Conservation (phyloP, 768 basidiomycete genomes). For the Mycena indigotica region DNA sequence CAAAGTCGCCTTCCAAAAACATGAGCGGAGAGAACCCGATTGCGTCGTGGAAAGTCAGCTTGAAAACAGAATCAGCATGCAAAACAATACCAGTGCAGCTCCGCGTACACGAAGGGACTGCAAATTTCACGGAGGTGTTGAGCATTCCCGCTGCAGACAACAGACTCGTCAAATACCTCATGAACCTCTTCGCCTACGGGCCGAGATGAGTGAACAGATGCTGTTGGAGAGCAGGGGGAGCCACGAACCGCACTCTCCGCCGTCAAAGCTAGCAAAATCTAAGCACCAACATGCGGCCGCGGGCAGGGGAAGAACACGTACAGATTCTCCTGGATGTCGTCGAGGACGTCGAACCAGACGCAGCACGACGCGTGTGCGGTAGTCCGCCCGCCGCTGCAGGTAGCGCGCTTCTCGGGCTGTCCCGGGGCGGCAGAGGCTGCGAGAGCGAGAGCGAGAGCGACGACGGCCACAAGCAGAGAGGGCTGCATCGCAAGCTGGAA, state of each 20-base stretch:
- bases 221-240: neutral
- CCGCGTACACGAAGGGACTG: too few relatives aligned
- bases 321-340: slow-evolving; percentile 37
- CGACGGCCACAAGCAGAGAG: slow-evolving; percentile 1
- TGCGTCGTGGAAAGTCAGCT: slow-evolving; percentile 36
- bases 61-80: neutral
- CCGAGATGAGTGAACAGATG: neutral
- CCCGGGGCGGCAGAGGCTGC: neutral
- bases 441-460: slow-evolving; percentile 25
- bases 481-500: too few relatives aligned
- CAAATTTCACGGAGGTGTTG: too few relatives aligned
- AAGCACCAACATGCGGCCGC: neutral
- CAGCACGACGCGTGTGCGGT: slow-evolving; percentile 29
- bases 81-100: too few relatives aligned
- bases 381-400: slow-evolving; percentile 22
- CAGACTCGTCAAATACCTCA: slow-evolving; percentile 22
- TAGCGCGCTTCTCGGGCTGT: slow-evolving; percentile 44
- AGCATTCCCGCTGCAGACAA: too few relatives aligned
- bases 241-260: slow-evolving; percentile 32
- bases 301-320: slow-evolving; percentile 4
- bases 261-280: slow-evolving; percentile 28
- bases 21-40: slow-evolving; percentile 35
- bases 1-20: slow-evolving; percentile 24
- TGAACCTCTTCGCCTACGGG: slow-evolving; percentile 31
- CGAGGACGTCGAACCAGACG: slow-evolving; percentile 36